Base-by-base conservation (phyloP, 2,329 filamentous ascomycete species). In the Exophiala oligosperma region DNA sequence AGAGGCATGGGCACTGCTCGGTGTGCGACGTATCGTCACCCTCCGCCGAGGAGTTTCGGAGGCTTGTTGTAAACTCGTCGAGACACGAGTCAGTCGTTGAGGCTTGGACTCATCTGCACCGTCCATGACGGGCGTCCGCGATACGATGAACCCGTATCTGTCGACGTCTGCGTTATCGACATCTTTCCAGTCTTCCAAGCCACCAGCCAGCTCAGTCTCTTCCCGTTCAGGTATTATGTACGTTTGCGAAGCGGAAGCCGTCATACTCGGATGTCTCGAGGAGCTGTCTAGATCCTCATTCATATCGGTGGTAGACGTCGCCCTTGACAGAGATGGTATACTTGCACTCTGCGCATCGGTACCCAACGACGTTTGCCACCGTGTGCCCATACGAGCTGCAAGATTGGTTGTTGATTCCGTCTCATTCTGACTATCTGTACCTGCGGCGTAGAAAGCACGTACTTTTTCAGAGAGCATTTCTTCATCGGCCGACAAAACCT, bases 121-220 rank as follows among this genome's bases (percentile, higher is more conserved):
- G 24, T 61, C 55, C 28, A 49, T 46, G 17, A 73, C 68, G 4
- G 67, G 62, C 21, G 68, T 66, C 37, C 56, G 60, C 21, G 64
- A 52, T 6, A 63, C 54, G 60, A 88, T 87, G 71, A 88, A 88
- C 8, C 85, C 85, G 68, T 87, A 88, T 59, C 85, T 77, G 69
- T 88, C 85, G 2, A 87, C 83, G 61, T 86, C 80, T 12, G 74
- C 80, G 4, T 77, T 81, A 17, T 81, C 76, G 9, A 88, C 73
- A 69, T 87, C 79, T 59, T 83, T 77, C 84, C 84, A 88, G 64
- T 87, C 84, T 63, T 88, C 85, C 49, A 86, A 79, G 2, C 85
- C 85, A 6, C 85, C 85, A 23, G 84, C 84, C 32, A 82, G 71
- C 70, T 87, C 85, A 50, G 77, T 74, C 9, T 79, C 74, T 62